Evolutionary conservation across 768 basidiomycete genomes (phyloP), one percentile per base, ranked within the genome.

Genomic region (Mycena maculata): DNA sequence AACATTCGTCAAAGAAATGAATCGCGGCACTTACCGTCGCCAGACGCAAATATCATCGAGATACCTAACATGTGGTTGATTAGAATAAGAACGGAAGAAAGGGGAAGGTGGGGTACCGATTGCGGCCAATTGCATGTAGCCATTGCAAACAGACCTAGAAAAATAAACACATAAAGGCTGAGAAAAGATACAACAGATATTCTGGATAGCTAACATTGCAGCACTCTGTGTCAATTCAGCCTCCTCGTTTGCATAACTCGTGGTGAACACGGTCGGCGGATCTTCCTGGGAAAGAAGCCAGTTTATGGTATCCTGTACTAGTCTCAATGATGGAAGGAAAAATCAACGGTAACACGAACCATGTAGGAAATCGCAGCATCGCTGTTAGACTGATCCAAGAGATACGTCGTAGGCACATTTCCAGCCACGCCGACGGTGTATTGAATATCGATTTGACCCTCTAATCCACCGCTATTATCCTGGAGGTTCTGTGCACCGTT

Each of bases 11-110:
- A 45, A 58, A 22, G 30, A 56, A 56, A n/a, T 47, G 33, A 44
- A 42, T 49, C 22, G 49, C 27, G 30, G 50, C 28, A 52, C 60
- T 61, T 42, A 61, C 61, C 52, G 52, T 63, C 61, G 41, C 61
- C 61, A 55, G 61, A 63, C 52, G 52, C 61, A 45, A 63, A 63
- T 45, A 63, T 63, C 61, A 63, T 63, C 42, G 61, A 63, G 44
- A 63, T 47, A 54, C 61, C 61, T 63, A 45, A 52, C 49, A 52
- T 3, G 30, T 45, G 9, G 61, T 20, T 63, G 50, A 44, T 44
- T 20, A 54, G 41, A 28, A 28, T 31, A 30, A 42, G 50, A 54
- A 54, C 23, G 38, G 27, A 50, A n/a, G 49, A 41, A 49, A 23
- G 38, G n/a, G 52, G 52, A 38, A 53, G 52, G 48, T 52, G 48